These are phyloP conservation scores for Lasiosphaeria ovina DNA, from an alignment of 495 filamentous ascomycete genomes.

Conservation along the genomic window DNA sequence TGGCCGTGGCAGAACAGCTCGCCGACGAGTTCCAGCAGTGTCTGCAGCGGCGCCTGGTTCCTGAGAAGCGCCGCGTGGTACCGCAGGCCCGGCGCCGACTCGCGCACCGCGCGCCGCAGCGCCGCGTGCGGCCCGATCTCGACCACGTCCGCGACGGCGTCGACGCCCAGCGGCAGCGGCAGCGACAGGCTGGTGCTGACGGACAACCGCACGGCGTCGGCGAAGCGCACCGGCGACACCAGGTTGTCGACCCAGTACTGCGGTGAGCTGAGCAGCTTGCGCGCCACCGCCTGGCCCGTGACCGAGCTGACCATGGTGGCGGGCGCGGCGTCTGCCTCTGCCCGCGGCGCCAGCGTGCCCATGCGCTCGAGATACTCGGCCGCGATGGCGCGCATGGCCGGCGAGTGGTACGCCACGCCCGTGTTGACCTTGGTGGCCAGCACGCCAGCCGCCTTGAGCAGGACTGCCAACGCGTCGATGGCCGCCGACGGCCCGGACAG, in stretches of 20 bases:
- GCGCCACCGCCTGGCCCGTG: slow-evolving; percentile 23
- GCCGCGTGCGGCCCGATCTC: slow-evolving; percentile 61
- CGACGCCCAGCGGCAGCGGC: not conserved
- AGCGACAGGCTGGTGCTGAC: slow-evolving; percentile 3
- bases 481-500: slow-evolving; percentile 38
- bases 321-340: slow-evolving; percentile 4
- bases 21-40: slow-evolving; percentile 32
- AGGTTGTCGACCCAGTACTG: slow-evolving; percentile 49
- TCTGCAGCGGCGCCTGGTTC: slow-evolving; percentile 23
- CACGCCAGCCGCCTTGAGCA: slow-evolving; percentile 30
- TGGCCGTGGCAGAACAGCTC: slow-evolving; percentile 37
- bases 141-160: slow-evolving; percentile 33
- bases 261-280: slow-evolving; percentile 10
- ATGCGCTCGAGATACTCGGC: slow-evolving; percentile 33
- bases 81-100: slow-evolving; percentile 33
- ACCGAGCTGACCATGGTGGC: slow-evolving; percentile 38
- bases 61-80: slow-evolving; percentile 29
- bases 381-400: slow-evolving; percentile 37
- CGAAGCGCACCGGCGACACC: slow-evolving; percentile 45
- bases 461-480: slow-evolving; percentile 34
- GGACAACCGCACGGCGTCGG: slow-evolving; percentile 33
- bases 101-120: slow-evolving; percentile 46
- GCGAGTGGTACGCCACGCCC: slow-evolving; percentile 43
- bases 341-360: slow-evolving; percentile 14
- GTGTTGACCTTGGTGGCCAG: slow-evolving; percentile 46